Conservation (phyloP, 306 rosid genomes). For the Vigna nakashimae region DNA sequence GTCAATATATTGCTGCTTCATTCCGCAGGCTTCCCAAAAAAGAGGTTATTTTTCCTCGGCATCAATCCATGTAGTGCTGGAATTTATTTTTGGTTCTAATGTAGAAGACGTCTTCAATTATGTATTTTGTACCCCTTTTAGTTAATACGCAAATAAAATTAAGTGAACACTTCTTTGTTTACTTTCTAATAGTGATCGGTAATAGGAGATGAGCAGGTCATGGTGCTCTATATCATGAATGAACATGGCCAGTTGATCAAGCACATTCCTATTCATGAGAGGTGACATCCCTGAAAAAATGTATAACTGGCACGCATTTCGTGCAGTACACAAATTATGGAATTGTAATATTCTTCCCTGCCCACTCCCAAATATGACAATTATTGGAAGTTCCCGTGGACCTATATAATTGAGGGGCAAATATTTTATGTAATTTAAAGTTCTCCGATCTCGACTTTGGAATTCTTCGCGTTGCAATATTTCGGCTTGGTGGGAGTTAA, state of each 20-base stretch:
- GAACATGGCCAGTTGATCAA: not conserved
- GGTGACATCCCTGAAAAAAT: conserved; percentile 2
- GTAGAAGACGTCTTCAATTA: conserved; percentile 24
- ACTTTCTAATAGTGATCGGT: not conserved
- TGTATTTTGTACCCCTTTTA: conserved; percentile 27
- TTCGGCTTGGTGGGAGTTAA: not conserved
- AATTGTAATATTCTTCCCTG: not conserved
- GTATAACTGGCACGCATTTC: conserved; percentile 4
- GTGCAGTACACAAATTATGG: not conserved
- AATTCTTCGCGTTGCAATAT: not conserved
- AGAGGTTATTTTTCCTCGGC: conserved; percentile 33
- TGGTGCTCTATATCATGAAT: not conserved
- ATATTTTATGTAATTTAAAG: not conserved
- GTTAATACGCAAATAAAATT: conserved; percentile 31
- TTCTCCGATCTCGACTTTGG: not conserved
- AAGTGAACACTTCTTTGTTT: conserved; percentile 37
- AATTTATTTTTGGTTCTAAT: conserved; percentile 10
- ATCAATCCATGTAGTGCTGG: conserved; percentile 23
- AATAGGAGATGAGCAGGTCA: not conserved
- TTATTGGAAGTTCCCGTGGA: too few species aligned
- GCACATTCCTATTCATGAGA: not conserved
- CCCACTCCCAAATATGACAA: not conserved
- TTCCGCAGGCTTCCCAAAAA: conserved; percentile 1
- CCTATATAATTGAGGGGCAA: not conserved
- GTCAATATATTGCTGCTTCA: conserved; percentile 31